phyloP scores from a whole-genome alignment of 1,139 yeast species.

The Pichia terricola region DNA sequence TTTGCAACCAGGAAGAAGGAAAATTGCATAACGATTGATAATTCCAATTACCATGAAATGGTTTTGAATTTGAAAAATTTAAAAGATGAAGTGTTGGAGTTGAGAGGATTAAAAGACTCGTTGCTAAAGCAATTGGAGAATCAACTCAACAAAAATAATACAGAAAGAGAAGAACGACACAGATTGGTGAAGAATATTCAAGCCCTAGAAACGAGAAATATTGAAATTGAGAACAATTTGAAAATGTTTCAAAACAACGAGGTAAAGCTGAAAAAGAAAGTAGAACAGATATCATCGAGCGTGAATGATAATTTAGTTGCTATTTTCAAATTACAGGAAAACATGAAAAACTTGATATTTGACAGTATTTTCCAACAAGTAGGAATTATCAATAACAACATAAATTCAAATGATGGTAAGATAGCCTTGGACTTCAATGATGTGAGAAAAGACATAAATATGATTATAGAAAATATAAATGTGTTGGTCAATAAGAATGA shows the following conservation, averaged over 20 bases:
- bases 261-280: neutral
- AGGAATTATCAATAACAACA: no score
- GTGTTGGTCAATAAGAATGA: no score
- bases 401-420: no score
- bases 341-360: no score
- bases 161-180: slow-evolving; percentile 9
- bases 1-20: slow-evolving; percentile 52
- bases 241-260: slow-evolving; percentile 3
- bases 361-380: no score
- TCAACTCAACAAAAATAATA: slow-evolving; percentile 20
- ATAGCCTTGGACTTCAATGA: no score
- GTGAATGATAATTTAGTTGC: neutral
- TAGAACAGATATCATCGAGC: neutral
- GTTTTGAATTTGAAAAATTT: slow-evolving; percentile 36
- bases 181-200: slow-evolving; percentile 3
- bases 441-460: no score
- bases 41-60: slow-evolving; percentile 43
- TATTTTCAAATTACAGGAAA: neutral
- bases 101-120: slow-evolving; percentile 9
- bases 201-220: slow-evolving; percentile 7
- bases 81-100: slow-evolving; percentile 36
- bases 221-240: slow-evolving; percentile 7
- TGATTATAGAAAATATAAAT: no score
- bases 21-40: slow-evolving; percentile 50
- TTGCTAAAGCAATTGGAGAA: slow-evolving; percentile 17